A percentile compares a stretch with the other conserved stretches of the same genome.
These are phyloP conservation scores for Eucalyptus fibrosa DNA, from an alignment of 345 rosid genomes.

Conservation along the genomic window DNA sequence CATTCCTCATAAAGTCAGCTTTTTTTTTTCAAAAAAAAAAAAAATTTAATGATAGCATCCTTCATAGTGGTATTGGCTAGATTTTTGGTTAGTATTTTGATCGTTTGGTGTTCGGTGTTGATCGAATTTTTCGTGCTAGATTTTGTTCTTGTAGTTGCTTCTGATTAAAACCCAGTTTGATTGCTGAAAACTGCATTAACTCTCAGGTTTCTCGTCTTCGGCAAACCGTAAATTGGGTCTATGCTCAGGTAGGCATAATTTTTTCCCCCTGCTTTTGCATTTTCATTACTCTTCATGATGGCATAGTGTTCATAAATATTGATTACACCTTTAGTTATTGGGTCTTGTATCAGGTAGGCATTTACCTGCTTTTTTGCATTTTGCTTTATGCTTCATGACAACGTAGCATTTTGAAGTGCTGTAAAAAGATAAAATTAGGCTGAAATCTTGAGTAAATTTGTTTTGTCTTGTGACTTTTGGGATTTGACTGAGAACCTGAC, in stretches of 20 bases:
- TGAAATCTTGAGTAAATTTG: neutral
- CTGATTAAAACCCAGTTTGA: neutral
- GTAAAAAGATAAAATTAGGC: neutral
- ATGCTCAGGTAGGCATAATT: conserved; percentile 36
- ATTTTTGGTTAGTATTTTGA: neutral
- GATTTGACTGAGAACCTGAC: conserved; percentile 1
- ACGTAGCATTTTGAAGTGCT: neutral
- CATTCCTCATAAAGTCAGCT: neutral
- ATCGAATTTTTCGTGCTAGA: neutral
- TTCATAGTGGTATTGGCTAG: neutral
- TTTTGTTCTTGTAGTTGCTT: neutral
- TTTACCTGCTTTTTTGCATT: neutral
- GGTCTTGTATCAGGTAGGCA: neutral
- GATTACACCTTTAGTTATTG: neutral
- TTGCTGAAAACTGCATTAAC: conserved; percentile 9
- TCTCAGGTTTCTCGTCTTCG: conserved; percentile 77
- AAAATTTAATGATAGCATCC: neutral
- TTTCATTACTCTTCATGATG: neutral
- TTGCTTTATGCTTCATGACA: neutral
- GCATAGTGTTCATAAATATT: neutral
- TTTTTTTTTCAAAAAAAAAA: neutral
- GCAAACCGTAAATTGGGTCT: conserved; percentile 70
- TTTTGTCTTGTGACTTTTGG: neutral
- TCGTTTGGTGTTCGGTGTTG: neutral
- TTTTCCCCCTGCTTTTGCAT: neutral